Base-by-base conservation (phyloP, 495 filamentous ascomycete genomes). In the Xylaria longipes region DNA sequence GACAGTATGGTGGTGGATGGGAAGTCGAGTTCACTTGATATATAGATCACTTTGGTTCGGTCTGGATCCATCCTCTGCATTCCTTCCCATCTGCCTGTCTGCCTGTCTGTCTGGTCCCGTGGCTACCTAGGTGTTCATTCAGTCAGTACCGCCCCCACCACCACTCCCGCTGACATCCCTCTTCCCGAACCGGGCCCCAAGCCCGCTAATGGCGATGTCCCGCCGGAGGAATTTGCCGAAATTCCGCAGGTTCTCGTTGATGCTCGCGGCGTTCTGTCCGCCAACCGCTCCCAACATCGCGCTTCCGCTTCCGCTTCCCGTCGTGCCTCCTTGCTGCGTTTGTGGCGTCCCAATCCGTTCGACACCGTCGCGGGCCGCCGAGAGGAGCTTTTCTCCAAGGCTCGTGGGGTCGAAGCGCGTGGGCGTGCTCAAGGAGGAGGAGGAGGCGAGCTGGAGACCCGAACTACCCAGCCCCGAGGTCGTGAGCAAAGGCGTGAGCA, bases 181-280 rank as follows among this genome's bases (percentile, higher is more conserved):
- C 79, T 84, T 86, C 52, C 82, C 84, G 65, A 96, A 94, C 72
- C 93, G 83, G 12, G 91, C 89, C 12, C 93, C 91, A 80, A 98
- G 90, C 3, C 91, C 91, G 46, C 93, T 92, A 39, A 95, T 88
- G 46, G 94, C 93, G 35, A 95, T 88, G 83, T 99, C 96, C 66
- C 95, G 82, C 62, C 91, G 89, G 83, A 99, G 98, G 82, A 99
- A 97, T 81, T 96, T 97, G 3, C 96, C 96, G 79, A 99, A 92
- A 80, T 92, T 97, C 86, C 92, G 94, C 80, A 97, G 76, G 80
- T 97, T 97, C 82, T 97, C 94, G 75, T 97, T 95, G 67, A 97
- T 84, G 50, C 91, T 92, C 5, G 84, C 86, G 8, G 86, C 81
- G 25, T 85, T 81, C 45, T 80, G 80, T 14, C 35, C 69, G 4